These are phyloP conservation scores for Malus hybrid DNA, from an alignment of 331 rosid species.

Conservation along the genomic window DNA sequence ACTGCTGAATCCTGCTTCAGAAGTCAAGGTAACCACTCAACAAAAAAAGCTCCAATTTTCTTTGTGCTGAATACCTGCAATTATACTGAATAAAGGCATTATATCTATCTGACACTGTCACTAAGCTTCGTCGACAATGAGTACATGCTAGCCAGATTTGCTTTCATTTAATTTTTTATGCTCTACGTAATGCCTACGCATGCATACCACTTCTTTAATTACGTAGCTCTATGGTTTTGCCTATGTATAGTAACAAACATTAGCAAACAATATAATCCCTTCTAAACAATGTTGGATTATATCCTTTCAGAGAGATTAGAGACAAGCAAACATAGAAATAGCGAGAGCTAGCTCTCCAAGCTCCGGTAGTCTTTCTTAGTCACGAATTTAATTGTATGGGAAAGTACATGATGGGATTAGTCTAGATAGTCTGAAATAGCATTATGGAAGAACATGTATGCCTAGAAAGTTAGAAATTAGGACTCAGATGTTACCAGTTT, in stretches of 20 bases:
- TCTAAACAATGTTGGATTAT: background rate
- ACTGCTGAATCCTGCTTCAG: slow-evolving; percentile 50
- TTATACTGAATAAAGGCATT: background rate
- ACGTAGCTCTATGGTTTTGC: background rate
- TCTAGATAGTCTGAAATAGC: background rate
- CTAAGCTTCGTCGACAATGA: too few relatives aligned
- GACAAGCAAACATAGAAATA: background rate
- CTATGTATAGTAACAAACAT: background rate
- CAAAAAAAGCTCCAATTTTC: background rate
- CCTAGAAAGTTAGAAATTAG: background rate
- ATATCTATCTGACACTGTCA: background rate
- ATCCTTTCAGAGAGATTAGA: background rate
- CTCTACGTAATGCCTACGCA: background rate
- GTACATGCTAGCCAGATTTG: background rate
- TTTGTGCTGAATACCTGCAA: background rate
- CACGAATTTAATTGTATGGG: background rate
- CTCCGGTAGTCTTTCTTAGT: background rate
- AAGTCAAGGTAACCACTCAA: slow-evolving; percentile 42
- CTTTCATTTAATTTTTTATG: too few relatives aligned
- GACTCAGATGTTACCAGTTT: background rate
- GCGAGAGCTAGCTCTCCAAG: too few relatives aligned
- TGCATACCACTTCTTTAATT: background rate
- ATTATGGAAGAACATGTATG: background rate
- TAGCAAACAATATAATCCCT: background rate
- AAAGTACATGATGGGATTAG: background rate